These are phyloP conservation scores for Monosporascus sp. DNA, from an alignment of 2,329 filamentous ascomycete genomes.

Conservation along the genomic window DNA sequence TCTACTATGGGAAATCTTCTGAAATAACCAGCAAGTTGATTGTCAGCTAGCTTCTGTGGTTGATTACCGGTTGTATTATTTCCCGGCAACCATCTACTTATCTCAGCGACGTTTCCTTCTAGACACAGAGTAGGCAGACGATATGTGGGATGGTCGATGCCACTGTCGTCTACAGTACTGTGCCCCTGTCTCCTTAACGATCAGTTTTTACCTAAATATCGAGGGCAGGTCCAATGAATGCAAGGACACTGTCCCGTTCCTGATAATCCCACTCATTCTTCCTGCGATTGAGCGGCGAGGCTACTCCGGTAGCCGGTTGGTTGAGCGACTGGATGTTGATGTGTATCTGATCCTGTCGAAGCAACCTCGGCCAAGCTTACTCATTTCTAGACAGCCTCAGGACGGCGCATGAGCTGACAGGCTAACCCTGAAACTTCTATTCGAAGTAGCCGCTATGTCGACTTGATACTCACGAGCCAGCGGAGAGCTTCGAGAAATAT, in stretches of 20 bases:
- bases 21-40: slow-evolving; percentile 73
- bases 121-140: slow-evolving; percentile 75
- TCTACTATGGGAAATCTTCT: slow-evolving; percentile 83
- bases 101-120: slow-evolving; percentile 45
- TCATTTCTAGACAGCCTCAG: too few species aligned
- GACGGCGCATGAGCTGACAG: too few species aligned
- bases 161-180: slow-evolving; percentile 61
- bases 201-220: slow-evolving; percentile 68
- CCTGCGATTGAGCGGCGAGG: slow-evolving; percentile 51
- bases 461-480: too few species aligned
- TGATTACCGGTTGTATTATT: slow-evolving; percentile 10
- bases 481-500: too few species aligned
- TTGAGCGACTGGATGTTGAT: slow-evolving; percentile 7
- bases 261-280: slow-evolving; percentile 60
- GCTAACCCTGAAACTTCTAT: too few species aligned
- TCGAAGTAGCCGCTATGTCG: too few species aligned
- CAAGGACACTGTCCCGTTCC: slow-evolving; percentile 52
- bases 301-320: slow-evolving; percentile 21
- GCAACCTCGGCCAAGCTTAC: slow-evolving; percentile 4
- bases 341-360: neutral
- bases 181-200: slow-evolving; percentile 67
- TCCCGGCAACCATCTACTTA: slow-evolving; percentile 30
- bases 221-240: slow-evolving; percentile 68
- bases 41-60: slow-evolving; percentile 33
- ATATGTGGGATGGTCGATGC: slow-evolving; percentile 78